A percentile compares a stretch with the other conserved stretches of the same genome.
Conservation (phyloP, 2,329 filamentous ascomycete species). For the Fusarium sp. region DNA sequence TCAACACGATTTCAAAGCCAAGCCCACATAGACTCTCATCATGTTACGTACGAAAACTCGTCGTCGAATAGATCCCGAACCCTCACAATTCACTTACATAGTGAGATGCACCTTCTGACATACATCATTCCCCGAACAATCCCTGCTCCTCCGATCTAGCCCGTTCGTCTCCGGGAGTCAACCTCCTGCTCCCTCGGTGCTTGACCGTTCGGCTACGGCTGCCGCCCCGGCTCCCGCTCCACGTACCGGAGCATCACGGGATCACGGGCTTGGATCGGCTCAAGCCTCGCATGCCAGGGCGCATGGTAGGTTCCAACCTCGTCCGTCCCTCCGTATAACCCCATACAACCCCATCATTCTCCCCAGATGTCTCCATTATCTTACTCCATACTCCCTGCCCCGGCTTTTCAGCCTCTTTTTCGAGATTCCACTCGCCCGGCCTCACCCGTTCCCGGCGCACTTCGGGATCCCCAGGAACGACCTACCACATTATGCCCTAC, state of each 20-base stretch:
- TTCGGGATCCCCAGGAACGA: conserved; percentile 46
- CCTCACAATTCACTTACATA: conserved; percentile 23
- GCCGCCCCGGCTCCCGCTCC: conserved; percentile 39
- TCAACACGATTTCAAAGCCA: conserved; percentile 9
- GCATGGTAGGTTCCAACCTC: conserved; percentile 10
- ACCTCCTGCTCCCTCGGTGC: conserved; percentile 14
- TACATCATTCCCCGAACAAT: conserved; percentile 27
- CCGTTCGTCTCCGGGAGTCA: conserved; percentile 35
- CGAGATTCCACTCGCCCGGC: conserved; percentile 40
- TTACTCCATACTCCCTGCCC: conserved; percentile 36
- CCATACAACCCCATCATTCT: conserved; percentile 28
- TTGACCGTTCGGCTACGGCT: conserved; percentile 44
- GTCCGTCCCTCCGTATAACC: conserved; percentile 28
- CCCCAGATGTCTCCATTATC: conserved; percentile 33
- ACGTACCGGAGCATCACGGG: conserved; percentile 46
- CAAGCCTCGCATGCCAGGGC: conserved; percentile 35
- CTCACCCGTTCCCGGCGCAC: conserved; percentile 41
- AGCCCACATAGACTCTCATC: conserved; percentile 7
- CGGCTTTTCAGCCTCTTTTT: conserved; percentile 43
- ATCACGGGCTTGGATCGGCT: conserved; percentile 44
- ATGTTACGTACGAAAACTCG: conserved; percentile 20
- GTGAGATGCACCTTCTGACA: conserved; percentile 12
- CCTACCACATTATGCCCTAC: conserved; percentile 25
- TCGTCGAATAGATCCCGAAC: conserved; percentile 16
- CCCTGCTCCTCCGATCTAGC: conserved; percentile 42